Base-by-base conservation (phyloP, 1,284 basidiomycete species). In the Ceratobasidium sp. region DNA sequence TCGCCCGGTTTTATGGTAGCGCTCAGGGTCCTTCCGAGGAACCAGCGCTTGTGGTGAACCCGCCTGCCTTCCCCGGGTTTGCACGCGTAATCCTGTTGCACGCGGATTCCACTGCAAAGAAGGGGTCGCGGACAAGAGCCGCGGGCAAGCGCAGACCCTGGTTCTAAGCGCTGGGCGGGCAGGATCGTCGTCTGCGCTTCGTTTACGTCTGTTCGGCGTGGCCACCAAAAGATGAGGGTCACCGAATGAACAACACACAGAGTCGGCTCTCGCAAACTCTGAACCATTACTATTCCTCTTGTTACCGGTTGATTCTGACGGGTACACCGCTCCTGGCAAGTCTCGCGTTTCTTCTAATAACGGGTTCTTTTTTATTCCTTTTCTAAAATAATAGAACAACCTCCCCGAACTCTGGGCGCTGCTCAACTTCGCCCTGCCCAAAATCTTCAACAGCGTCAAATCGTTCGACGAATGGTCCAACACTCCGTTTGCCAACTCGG, bases 391-490 rank as follows among this genome's bases (percentile, higher is more conserved):
- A 25, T 64, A 79, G 85, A 99, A 99, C 88, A 99, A 99, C 84
- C 90, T 99, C 49, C 97, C 98, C 15, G 98, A 99, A 84, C 86
- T 99, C 54, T 99, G 98, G 98, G 91, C 98, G 1, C 88, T 99
- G 76, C 93, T 99, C 83, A 99, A 99, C 85, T 99, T 99, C 83
- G 97, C 97, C 64, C 87, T 99, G 22, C 98, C 98, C 29, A 98
- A 96, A 86, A 93, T 99, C 82, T 99, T 99, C 89, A 99, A 99
- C 87, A 99, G 97, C 3, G 97, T 99, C 81, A 98, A 99, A 85
- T 98, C 96, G 62, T 99, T 99, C 83, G 98, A 99, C 82, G 98
- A 99, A 83, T 99, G 98, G 98, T 99, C 99, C 89, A 99, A 99
- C 86, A 98, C 97, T 1, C 98, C 98, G 0, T 99, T 99, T 81